Evolutionary conservation across 345 rosid genomes (phyloP), one percentile per base, ranked within the genome.

Genomic region (Euphorbia lathyris): DNA sequence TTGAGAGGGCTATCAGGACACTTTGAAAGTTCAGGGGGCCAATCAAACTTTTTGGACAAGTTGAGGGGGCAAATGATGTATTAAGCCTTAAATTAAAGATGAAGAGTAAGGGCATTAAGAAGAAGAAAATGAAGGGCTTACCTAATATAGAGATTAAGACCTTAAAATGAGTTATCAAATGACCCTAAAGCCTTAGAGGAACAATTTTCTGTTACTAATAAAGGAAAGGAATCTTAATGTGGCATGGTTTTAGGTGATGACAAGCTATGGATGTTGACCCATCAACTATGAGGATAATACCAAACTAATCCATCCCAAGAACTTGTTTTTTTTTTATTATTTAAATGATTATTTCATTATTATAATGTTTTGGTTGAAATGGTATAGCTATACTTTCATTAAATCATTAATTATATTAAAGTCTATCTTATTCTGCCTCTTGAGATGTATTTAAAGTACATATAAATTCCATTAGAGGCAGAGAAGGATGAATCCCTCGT

Each of bases 221-320:
- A 79, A 67, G 85, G 92, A 82, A 91, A 81, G 75, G 92, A 86
- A 90, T 90, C 83, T 87, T 71, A 84, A 83, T 84, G 85, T 78
- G 87, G 96, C 94, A 86, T 86, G 80, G 85, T 84, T 88, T 80
- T 91, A 90, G 97, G 99, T 91, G 90, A 87, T 88, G 97, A 88
- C 85, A 88, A 75, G 88, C 88, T 87, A 76, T 70, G 81, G 99
- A 92, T 84, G 97, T 79, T 86, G 97, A 95, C 97, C 90, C 75
- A 83, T 87, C 97, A 95, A 95, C 97, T 80, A 90, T 76, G 76
- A 80, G 76, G 93, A 91, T 90, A 91, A 90, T 82, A 87, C 87
- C 88, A 92, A 88, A 87, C 85, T 80, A 87, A 83, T 81, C 87
- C 84, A 81, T 77, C 86, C 81, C 73, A 77, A 69, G 63, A 57